These are phyloP conservation scores for Botrytis sinoallii DNA, from an alignment of 2,329 filamentous ascomycete genomes.

Conservation along the genomic window DNA sequence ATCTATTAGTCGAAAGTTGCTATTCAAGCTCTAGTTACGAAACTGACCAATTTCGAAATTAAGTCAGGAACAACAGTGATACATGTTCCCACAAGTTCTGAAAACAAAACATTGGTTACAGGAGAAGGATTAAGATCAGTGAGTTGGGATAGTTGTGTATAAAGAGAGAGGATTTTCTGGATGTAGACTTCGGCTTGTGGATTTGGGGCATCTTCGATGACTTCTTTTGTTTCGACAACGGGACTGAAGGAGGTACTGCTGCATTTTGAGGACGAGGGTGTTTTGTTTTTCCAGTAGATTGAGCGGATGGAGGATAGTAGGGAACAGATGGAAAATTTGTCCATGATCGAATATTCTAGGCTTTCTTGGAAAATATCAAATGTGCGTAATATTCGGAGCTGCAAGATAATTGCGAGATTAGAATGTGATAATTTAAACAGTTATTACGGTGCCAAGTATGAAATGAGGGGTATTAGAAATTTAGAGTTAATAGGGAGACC, in stretches of 20 bases:
- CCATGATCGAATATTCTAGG: not conserved
- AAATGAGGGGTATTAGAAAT: not conserved
- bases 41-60: not conserved
- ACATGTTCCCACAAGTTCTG: slow-evolving; percentile 40
- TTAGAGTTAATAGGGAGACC: not conserved
- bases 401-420: not conserved
- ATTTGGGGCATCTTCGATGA: not conserved
- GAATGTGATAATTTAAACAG: not conserved
- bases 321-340: not conserved
- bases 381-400: not conserved
- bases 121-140: slow-evolving; percentile 36
- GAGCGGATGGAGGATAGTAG: not conserved
- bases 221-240: not conserved
- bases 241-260: not conserved
- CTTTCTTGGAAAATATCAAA: not conserved
- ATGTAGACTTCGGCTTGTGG: slow-evolving; percentile 15
- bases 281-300: not conserved
- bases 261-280: not conserved
- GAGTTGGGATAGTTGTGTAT: slow-evolving; percentile 15
- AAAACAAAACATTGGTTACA: slow-evolving; percentile 39
- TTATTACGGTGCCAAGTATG: not conserved
- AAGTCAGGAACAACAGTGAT: slow-evolving; percentile 23
- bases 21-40: not conserved
- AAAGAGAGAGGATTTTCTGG: slow-evolving; percentile 12
- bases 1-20: not conserved